Evolutionary conservation across 805 yeast genomes (phyloP).

Genomic region (Saccharomycopsis malanga): DNA sequence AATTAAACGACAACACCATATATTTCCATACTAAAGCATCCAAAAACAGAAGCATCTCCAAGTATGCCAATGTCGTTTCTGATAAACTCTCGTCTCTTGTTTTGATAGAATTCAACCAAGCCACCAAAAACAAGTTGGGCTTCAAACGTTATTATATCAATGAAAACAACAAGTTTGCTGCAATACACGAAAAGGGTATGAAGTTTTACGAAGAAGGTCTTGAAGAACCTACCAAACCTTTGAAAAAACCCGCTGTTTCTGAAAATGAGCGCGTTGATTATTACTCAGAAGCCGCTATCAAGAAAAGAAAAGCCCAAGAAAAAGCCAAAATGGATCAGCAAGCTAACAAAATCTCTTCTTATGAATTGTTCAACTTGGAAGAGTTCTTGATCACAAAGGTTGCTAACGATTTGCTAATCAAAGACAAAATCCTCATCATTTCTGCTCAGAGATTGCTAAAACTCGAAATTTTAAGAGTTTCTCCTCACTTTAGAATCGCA

Average conservation of each 20-base stretch:
- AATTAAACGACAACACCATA: constrained; percentile 36
- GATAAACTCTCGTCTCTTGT: constrained; percentile 56
- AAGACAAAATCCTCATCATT: constrained; percentile 51
- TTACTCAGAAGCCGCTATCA: constrained; percentile 15
- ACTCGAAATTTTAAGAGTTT: constrained; percentile 67
- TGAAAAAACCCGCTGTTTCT: background rate
- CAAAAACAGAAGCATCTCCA: constrained; percentile 31
- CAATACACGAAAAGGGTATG: constrained; percentile 25
- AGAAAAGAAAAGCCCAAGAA: constrained; percentile 9
- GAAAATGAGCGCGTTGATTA: constrained; percentile 17
- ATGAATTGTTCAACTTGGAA: constrained; percentile 39
- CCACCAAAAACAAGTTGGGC: constrained; percentile 36
- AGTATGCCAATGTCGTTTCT: constrained; percentile 48
- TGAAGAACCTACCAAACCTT: background rate
- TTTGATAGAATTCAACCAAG: constrained; percentile 52
- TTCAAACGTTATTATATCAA: constrained; percentile 36
- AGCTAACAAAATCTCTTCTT: constrained; percentile 29
- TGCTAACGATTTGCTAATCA: constrained; percentile 46
- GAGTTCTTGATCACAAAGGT: constrained; percentile 58
- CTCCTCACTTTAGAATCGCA: constrained; percentile 51
- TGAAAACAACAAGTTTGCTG: constrained; percentile 31
- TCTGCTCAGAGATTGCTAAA: constrained; percentile 52
- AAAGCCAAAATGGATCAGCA: constrained; percentile 4
- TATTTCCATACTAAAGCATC: constrained; percentile 36
- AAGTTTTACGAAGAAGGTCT: constrained; percentile 4